Conservation (phyloP, 164 flowering plant species). For the Santalum album region DNA sequence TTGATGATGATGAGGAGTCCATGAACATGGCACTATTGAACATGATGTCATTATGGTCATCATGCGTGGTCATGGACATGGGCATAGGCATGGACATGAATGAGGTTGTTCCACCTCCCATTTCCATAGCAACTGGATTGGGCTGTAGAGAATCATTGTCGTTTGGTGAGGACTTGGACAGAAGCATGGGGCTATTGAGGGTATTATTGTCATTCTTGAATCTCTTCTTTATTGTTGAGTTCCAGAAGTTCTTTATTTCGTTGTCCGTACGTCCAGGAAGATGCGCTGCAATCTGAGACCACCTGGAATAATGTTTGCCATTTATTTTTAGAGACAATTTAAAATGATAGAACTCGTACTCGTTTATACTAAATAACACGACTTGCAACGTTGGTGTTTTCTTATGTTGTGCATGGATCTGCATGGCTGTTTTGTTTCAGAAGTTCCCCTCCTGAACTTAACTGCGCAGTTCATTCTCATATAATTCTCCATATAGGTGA, state of each 20-base stretch:
- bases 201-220: slow-evolving; percentile 22
- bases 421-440: too few relatives aligned
- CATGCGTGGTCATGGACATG: slow-evolving; percentile 33
- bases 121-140: slow-evolving; percentile 6
- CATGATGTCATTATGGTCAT: slow-evolving; percentile 28
- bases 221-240: slow-evolving; percentile 69
- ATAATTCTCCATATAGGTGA: too few relatives aligned
- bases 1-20: slow-evolving; percentile 33
- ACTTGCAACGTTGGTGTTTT: too few relatives aligned
- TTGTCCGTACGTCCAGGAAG: slow-evolving; percentile 81
- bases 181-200: neutral
- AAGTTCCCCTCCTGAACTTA: too few relatives aligned
- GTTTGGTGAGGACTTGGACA: slow-evolving; percentile 37
- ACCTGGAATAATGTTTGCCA: slow-evolving; percentile 23
- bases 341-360: too few relatives aligned
- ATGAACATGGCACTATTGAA: slow-evolving; percentile 16
- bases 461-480: too few relatives aligned
- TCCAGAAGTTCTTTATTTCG: slow-evolving; percentile 82
- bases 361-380: too few relatives aligned
- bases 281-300: slow-evolving; percentile 84
- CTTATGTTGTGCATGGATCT: too few relatives aligned
- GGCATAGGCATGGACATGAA: slow-evolving; percentile 14
- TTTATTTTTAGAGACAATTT: too few relatives aligned
- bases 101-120: slow-evolving; percentile 11
- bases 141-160: slow-evolving; percentile 32